Percentiles rank a stretch among this genome's conserved stretches.
These are phyloP conservation scores for Citrus mangshanensis DNA, from an alignment of 345 rosid species.

Conservation along the genomic window DNA sequence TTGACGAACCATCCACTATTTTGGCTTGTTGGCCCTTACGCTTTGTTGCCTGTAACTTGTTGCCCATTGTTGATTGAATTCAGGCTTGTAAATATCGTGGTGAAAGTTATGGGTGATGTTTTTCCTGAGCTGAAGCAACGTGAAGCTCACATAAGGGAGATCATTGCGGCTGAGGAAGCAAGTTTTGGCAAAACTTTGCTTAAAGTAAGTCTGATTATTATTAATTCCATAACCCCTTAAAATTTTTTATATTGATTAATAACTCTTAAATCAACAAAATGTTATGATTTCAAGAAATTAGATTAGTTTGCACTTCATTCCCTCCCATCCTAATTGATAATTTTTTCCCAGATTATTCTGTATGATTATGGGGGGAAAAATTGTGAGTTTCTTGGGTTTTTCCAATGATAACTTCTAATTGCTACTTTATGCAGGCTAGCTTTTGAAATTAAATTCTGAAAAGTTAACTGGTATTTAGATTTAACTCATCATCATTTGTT, in stretches of 20 bases:
- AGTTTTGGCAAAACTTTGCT: slow-evolving; percentile 92
- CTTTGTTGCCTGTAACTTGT: background rate
- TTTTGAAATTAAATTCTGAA: background rate
- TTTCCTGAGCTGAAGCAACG: slow-evolving; percentile 86
- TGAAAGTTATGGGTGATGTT: slow-evolving; percentile 71
- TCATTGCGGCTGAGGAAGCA: slow-evolving; percentile 79
- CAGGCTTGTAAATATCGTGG: slow-evolving; percentile 80
- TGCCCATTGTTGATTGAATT: slow-evolving; percentile 14
- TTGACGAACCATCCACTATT: background rate
- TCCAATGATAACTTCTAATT: background rate
- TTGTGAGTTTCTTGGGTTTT: background rate
- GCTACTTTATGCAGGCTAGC: background rate
- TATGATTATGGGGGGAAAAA: background rate
- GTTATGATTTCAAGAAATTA: background rate
- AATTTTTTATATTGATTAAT: background rate
- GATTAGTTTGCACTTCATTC: background rate
- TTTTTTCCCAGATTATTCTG: background rate
- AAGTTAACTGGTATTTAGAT: background rate
- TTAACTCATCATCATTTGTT: background rate
- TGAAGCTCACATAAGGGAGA: slow-evolving; percentile 63
- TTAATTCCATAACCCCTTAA: background rate
- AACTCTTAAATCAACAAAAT: background rate
- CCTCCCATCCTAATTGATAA: background rate
- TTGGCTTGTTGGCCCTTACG: background rate
- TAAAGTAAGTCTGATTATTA: slow-evolving; percentile 43